Conservation (phyloP, 371 early-diverging fungal genomes). For the Rozella allomycis region DNA sequence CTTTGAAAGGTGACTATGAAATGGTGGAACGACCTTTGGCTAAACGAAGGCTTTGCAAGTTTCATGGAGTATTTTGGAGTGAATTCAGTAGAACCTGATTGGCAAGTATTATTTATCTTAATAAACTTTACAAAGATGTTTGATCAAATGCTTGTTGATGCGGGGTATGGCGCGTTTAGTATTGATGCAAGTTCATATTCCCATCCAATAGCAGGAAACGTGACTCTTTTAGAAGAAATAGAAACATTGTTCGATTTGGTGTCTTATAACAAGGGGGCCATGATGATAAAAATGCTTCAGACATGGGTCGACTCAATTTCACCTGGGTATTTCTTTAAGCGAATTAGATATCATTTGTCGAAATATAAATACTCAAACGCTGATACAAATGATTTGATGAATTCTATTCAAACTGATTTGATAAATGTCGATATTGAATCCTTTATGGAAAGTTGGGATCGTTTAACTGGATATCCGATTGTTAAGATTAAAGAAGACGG, state of each 20-base stretch:
- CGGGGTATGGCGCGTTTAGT: conserved; percentile 8
- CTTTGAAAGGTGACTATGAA: conserved; percentile 14
- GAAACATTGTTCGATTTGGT: conserved; percentile 18
- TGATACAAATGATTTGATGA: conserved; percentile 13
- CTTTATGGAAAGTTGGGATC: conserved; percentile 14
- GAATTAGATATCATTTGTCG: conserved; percentile 10
- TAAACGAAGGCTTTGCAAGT: conserved; percentile 28
- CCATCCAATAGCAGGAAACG: conserved; percentile 12
- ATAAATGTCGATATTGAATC: conserved; percentile 2
- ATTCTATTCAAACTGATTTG: conserved; percentile 4
- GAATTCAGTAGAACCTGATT: conserved; percentile 3
- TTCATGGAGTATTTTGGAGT: conserved; percentile 13
- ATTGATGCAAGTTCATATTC: conserved; percentile 9
- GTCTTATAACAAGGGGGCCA: conserved; percentile 16
- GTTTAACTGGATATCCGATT: conserved; percentile 8
- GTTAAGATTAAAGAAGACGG: conserved; percentile 1
- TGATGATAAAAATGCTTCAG: conserved; percentile 18
- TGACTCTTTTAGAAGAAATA: conserved; percentile 9
- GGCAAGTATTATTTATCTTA: too few relatives aligned
- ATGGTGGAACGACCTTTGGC: conserved; percentile 26
- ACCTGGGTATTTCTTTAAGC: conserved; percentile 7
- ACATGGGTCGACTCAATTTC: conserved; percentile 5
- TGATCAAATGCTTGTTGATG: conserved; percentile 8
- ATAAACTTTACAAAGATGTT: too few relatives aligned
- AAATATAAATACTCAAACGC: conserved; percentile 12